These are phyloP conservation scores for Leishmania gerbilli DNA, from an alignment of 208 protist species.

Conservation along the genomic window DNA sequence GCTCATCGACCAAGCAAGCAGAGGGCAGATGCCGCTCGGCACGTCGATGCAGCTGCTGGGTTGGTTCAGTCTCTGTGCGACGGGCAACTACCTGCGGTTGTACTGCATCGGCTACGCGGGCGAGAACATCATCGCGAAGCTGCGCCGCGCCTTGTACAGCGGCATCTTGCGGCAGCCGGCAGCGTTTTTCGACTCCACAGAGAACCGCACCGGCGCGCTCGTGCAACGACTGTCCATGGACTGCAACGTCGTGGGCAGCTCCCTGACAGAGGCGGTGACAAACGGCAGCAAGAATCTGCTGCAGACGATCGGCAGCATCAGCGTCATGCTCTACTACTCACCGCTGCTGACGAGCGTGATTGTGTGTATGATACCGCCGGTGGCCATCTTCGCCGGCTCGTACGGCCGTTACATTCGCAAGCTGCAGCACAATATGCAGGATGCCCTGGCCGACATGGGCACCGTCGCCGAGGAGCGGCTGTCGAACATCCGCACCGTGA, in stretches of 20 bases:
- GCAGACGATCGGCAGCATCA: constrained; percentile 78
- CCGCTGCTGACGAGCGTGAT: constrained; percentile 82
- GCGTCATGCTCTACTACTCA: constrained; percentile 90
- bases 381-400: constrained; percentile 80
- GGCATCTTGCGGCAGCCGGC: constrained; percentile 67
- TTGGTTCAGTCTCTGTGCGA: constrained; percentile 67
- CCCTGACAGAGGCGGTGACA: constrained; percentile 80
- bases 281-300: constrained; percentile 83
- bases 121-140: constrained; percentile 74
- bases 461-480: constrained; percentile 86
- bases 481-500: constrained; percentile 79
- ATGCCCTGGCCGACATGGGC: constrained; percentile 76
- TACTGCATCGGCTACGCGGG: constrained; percentile 78
- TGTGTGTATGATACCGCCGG: constrained; percentile 78
- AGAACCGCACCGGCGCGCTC: constrained; percentile 77
- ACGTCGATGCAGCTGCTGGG: constrained; percentile 80
- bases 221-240: constrained; percentile 88
- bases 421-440: constrained; percentile 81
- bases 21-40: constrained; percentile 75
- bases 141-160: constrained; percentile 67
- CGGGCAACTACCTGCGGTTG: constrained; percentile 74
- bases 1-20: constrained; percentile 84
- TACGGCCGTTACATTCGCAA: constrained; percentile 85
- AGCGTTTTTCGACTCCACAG: constrained; percentile 80
- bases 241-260: constrained; percentile 85